Conservation (phyloP, 23 red algal genomes). For the Gracilaria vermiculophylla region DNA sequence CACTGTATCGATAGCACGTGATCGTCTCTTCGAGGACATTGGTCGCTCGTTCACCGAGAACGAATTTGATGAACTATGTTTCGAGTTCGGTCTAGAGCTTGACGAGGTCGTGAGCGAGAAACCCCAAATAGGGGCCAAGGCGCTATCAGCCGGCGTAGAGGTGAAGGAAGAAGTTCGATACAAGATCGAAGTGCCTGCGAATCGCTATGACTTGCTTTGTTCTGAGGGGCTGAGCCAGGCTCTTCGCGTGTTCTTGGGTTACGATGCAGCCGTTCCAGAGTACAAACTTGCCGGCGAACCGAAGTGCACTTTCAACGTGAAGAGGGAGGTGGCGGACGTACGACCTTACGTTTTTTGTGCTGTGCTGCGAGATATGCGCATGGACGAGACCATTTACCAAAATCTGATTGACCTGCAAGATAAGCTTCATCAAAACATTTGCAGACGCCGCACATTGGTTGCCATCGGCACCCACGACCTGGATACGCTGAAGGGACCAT, state of each 20-base stretch:
- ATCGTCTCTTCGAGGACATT: conserved; percentile 77
- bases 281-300: conserved; percentile 41
- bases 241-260: conserved; percentile 84
- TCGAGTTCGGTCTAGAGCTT: conserved; percentile 93
- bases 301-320: conserved; percentile 28
- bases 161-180: conserved; percentile 52
- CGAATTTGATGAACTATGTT: conserved; percentile 94
- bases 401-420: conserved; percentile 96
- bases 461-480: conserved; percentile 98
- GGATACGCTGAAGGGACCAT: conserved; percentile 77
- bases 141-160: conserved; percentile 42
- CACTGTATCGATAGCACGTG: conserved; percentile 85
- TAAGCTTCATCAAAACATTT: conserved; percentile 97
- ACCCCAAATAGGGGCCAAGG: conserved; percentile 63
- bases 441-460: conserved; percentile 88
- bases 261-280: conserved; percentile 37
- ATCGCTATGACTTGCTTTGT: conserved; percentile 94
- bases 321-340: conserved; percentile 49
- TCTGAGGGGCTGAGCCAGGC: conserved; percentile 87
- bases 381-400: conserved; percentile 76
- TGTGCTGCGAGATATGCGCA: conserved; percentile 75
- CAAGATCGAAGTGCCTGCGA: conserved; percentile 98
- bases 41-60: conserved; percentile 63
- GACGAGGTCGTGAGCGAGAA: conserved; percentile 78
- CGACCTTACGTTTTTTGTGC: conserved; percentile 89